Conservation (phyloP, 2,329 filamentous ascomycete genomes). For the Alternaria postmessia region DNA sequence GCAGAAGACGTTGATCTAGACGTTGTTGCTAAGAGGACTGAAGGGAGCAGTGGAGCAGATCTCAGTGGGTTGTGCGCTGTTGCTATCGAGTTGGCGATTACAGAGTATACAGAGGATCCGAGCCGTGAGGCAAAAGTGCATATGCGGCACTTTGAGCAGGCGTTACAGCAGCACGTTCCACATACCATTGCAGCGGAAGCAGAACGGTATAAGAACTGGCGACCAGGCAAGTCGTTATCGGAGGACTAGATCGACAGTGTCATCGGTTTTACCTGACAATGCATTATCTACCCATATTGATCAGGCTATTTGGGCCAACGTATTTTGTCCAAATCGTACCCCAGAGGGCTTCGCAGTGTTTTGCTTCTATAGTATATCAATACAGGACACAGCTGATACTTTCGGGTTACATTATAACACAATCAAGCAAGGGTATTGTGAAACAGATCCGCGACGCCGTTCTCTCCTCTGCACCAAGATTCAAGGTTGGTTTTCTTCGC, state of each 20-base stretch:
- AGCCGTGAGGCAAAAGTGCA: slow-evolving; percentile 40
- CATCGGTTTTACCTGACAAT: not conserved
- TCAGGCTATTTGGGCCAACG: not conserved
- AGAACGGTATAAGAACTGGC: slow-evolving; percentile 55
- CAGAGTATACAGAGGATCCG: slow-evolving; percentile 37
- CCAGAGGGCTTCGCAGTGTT: not conserved
- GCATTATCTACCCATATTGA: not conserved
- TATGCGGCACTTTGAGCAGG: slow-evolving; percentile 61
- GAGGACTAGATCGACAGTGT: slow-evolving; percentile 10
- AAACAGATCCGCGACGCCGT: not conserved
- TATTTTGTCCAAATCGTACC: not conserved
- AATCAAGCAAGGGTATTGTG: slow-evolving; percentile 1
- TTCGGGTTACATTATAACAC: not conserved
- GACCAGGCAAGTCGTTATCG: slow-evolving; percentile 44
- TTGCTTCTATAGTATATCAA: not conserved
- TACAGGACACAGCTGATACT: not conserved
- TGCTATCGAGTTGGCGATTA: slow-evolving; percentile 49
- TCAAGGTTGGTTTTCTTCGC: accelerated
- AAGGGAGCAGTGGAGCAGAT: slow-evolving; percentile 88
- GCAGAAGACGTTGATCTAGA: slow-evolving; percentile 70
- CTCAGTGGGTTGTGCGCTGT: slow-evolving; percentile 66
- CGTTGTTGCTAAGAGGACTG: slow-evolving; percentile 68
- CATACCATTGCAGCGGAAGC: slow-evolving; percentile 53
- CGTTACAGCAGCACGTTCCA: slow-evolving; percentile 50
- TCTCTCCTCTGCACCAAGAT: not conserved